A percentile compares a stretch with the other conserved stretches of the same genome.
Evolutionary conservation across 306 rosid species (phyloP).

Genomic region (Begonia fuchsioides): DNA sequence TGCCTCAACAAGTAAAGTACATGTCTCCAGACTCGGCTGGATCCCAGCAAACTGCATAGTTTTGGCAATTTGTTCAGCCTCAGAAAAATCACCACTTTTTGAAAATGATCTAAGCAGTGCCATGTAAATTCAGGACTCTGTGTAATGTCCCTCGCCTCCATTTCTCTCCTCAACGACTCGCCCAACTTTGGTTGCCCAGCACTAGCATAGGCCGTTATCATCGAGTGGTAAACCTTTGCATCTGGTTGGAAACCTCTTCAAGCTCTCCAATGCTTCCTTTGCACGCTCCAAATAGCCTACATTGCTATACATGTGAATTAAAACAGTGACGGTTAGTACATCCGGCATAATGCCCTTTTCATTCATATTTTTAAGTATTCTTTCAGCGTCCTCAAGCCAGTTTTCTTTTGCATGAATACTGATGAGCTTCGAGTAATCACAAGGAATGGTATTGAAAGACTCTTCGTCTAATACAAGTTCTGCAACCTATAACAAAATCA

Average conservation of each 20-base stretch:
- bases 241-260: slow-evolving; percentile 73
- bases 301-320: slow-evolving; percentile 76
- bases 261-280: slow-evolving; percentile 40
- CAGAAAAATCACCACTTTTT: slow-evolving; percentile 23
- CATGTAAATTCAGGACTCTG: slow-evolving; percentile 51
- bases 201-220: slow-evolving; percentile 60
- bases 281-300: slow-evolving; percentile 54
- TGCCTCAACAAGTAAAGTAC: slow-evolving; percentile 55
- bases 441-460: slow-evolving; percentile 54
- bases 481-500: slow-evolving; percentile 44
- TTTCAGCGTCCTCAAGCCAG: slow-evolving; percentile 54
- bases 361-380: slow-evolving; percentile 52
- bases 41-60: slow-evolving; percentile 52
- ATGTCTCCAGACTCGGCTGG: slow-evolving; percentile 34
- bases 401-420: slow-evolving; percentile 50
- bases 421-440: slow-evolving; percentile 68
- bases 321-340: slow-evolving; percentile 28
- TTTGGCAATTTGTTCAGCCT: slow-evolving; percentile 23
- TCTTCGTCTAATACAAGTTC: slow-evolving; percentile 52
- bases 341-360: slow-evolving; percentile 47
- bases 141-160: slow-evolving; percentile 46
- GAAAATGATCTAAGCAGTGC: slow-evolving; percentile 51
- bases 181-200: slow-evolving; percentile 38
- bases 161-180: slow-evolving; percentile 38
- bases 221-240: slow-evolving; percentile 33